Evolutionary conservation across 1,284 basidiomycete genomes (phyloP).

Genomic region (Trametes versicolor): DNA sequence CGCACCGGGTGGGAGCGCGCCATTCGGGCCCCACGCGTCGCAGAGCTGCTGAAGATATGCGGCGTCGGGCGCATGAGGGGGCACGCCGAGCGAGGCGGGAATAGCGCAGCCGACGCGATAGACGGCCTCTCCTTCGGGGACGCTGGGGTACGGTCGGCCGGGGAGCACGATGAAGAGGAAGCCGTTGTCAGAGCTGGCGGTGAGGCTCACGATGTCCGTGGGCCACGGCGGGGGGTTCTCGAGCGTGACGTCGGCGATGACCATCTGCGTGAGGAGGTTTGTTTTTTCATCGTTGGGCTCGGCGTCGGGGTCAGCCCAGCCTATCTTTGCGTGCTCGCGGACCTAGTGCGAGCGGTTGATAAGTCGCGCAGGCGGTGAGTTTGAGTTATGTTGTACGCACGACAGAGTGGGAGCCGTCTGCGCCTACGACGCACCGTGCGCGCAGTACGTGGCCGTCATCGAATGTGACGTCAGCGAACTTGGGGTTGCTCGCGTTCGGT

Average conservation of each 20-base stretch:
- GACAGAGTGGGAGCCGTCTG: slow-evolving; percentile 63
- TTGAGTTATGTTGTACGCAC: slow-evolving; percentile 45
- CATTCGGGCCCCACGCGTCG: slow-evolving; percentile 48
- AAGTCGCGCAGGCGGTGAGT: background rate
- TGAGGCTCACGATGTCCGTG: slow-evolving; percentile 30
- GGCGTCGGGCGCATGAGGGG: slow-evolving; percentile 43
- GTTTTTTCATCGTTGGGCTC: slow-evolving; percentile 21
- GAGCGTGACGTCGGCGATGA: slow-evolving; percentile 47
- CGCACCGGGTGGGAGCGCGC: slow-evolving; percentile 19
- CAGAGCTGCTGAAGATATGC: slow-evolving; percentile 50
- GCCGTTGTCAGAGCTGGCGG: slow-evolving; percentile 38
- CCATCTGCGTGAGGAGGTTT: slow-evolving; percentile 39
- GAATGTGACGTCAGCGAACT: slow-evolving; percentile 54
- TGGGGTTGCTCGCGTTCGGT: slow-evolving; percentile 27
- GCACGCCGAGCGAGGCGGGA: slow-evolving; percentile 43
- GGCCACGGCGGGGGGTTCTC: slow-evolving; percentile 28
- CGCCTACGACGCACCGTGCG: slow-evolving; percentile 61
- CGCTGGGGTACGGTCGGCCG: slow-evolving; percentile 33
- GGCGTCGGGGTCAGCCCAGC: slow-evolving; percentile 42
- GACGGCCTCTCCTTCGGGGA: slow-evolving; percentile 28
- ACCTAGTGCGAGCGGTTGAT: slow-evolving; percentile 32
- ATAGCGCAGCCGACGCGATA: slow-evolving; percentile 49
- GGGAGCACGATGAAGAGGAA: slow-evolving; percentile 45
- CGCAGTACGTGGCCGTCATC: slow-evolving; percentile 58
- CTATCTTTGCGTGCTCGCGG: slow-evolving; percentile 40